A percentile compares a stretch with the other conserved stretches of the same genome.
Conservation (phyloP, 305 asterid species). For the Fraxinus angustifolia region DNA sequence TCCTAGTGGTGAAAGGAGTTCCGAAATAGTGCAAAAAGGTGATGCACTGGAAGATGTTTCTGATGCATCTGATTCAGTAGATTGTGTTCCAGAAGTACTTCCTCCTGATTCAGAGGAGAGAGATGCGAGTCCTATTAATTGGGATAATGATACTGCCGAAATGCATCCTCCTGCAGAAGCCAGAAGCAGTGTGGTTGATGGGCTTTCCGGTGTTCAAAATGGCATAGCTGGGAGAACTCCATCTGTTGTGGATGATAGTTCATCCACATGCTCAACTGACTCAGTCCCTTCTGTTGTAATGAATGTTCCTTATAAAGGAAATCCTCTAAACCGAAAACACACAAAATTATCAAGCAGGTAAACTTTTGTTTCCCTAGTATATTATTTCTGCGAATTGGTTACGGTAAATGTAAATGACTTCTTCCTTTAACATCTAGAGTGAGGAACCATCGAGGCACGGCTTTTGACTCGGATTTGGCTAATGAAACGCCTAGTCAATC, state of each 20-base stretch:
- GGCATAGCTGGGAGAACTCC: slow-evolving; percentile 52
- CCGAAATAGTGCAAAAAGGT: slow-evolving; percentile 40
- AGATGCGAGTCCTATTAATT: slow-evolving; percentile 50
- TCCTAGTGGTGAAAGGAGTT: slow-evolving; percentile 38
- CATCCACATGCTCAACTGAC: slow-evolving; percentile 85
- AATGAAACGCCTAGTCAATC: slow-evolving; percentile 45
- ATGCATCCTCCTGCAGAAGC: slow-evolving; percentile 51
- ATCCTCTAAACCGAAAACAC: slow-evolving; percentile 35
- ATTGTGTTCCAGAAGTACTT: slow-evolving; percentile 52
- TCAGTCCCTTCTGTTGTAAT: slow-evolving; percentile 55
- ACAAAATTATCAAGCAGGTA: slow-evolving; percentile 71
- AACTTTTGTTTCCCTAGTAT: neutral
- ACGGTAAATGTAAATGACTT: slow-evolving; percentile 18
- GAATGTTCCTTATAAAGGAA: slow-evolving; percentile 48
- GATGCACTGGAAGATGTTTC: slow-evolving; percentile 65
- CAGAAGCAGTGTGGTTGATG: slow-evolving; percentile 47
- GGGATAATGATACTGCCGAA: slow-evolving; percentile 70
- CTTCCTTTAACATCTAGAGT: slow-evolving; percentile 34
- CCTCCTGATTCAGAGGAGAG: slow-evolving; percentile 61
- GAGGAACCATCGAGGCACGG: slow-evolving; percentile 46
- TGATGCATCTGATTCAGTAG: slow-evolving; percentile 72
- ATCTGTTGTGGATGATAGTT: slow-evolving; percentile 70
- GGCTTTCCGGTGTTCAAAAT: slow-evolving; percentile 36
- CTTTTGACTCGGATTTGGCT: slow-evolving; percentile 41
- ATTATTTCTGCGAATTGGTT: neutral